Evolutionary conservation across 768 basidiomycete genomes (phyloP), one percentile per base, ranked within the genome.

Genomic region (Rhodotorula sphaerocarpa): DNA sequence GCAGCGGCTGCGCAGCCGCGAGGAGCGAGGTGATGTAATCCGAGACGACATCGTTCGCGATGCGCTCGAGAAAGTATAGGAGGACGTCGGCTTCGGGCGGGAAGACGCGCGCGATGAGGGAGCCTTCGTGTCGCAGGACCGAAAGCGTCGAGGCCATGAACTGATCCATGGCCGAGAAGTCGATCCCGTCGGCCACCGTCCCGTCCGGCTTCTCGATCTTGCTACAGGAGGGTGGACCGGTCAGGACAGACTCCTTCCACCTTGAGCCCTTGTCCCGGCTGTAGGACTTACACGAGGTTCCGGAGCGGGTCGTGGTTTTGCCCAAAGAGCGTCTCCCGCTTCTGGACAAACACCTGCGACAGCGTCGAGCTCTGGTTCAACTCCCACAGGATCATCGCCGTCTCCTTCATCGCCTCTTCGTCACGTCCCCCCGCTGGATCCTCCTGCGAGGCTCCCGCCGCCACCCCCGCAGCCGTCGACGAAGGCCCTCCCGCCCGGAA

Each of bases 331-430:
- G 96, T 84, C 74, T 93, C 91, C 48, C 87, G 79, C 78, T 93
- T 92, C 76, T 99, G 92, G 2, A 88, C 85, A 89, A 93, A 99
- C 23, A 92, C 85, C 67, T 89, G 86, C 1, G 88, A 88, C 79
- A 95, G 84, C 75, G 93, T 92, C 88, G 88, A 92, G 60, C 89
- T 86, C 42, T 66, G 43, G 41, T 57, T 70, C 34, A 95, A 82
- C 65, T 86, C 82, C 90, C 90, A 96, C 71, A 87, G 86, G 0
- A 87, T 82, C 58, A 82, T 82, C 9, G 91, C 88, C 0, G 85
- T 86, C 57, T 87, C 83, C 55, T 80, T 79, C 92, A 97, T 96
- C 18, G 77, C 81, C 1, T 65, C 73, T 71, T 93, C 89, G 66
- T 93, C 83, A 7, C 78, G 9, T 9, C 36, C 36, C 36, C 36